Evolutionary conservation across 2,329 filamentous ascomycete genomes (phyloP).

Genomic region (Chalara sp.): DNA sequence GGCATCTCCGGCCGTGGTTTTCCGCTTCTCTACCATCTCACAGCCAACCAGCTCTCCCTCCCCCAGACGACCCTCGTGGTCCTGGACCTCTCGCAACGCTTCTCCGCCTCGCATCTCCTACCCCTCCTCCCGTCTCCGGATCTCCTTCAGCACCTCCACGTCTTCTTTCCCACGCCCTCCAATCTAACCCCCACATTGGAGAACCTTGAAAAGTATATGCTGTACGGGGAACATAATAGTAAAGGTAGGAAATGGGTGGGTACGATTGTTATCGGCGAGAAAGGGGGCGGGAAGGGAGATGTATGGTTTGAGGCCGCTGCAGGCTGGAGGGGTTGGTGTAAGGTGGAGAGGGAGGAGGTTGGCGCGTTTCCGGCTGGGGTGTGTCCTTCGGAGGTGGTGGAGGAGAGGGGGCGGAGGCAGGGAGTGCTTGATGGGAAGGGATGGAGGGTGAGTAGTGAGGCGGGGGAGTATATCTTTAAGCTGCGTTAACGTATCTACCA

Average conservation of each 20-base stretch:
- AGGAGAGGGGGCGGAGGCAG: conserved; percentile 14
- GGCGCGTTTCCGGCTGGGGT: conserved; percentile 15
- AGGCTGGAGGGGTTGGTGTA: conserved; percentile 27
- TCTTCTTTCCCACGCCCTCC: conserved; percentile 15
- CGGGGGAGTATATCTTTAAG: conserved; percentile 8
- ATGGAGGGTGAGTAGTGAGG: conserved; percentile 20
- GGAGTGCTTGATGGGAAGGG: conserved; percentile 14
- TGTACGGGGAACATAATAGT: conserved; percentile 21
- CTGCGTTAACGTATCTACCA: background rate
- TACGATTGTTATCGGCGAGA: conserved; percentile 17
- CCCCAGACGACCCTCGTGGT: conserved; percentile 39
- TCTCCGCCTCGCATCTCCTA: conserved; percentile 37
- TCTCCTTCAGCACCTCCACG: conserved; percentile 23
- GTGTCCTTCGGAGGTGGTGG: conserved; percentile 25
- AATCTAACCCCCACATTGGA: conserved; percentile 18
- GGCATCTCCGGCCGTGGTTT: conserved; percentile 46
- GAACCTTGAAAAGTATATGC: conserved; percentile 23
- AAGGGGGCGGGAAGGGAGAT: conserved; percentile 17
- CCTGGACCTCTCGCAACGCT: conserved; percentile 48
- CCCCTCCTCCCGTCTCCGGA: background rate
- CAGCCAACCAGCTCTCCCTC: conserved; percentile 42
- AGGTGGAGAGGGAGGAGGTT: conserved; percentile 19
- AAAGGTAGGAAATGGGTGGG: conserved; percentile 21
- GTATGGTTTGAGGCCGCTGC: conserved; percentile 7
- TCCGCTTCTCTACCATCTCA: conserved; percentile 48